Conservation (phyloP, 2,329 filamentous ascomycete species). For the Xylaria polymorpha region DNA sequence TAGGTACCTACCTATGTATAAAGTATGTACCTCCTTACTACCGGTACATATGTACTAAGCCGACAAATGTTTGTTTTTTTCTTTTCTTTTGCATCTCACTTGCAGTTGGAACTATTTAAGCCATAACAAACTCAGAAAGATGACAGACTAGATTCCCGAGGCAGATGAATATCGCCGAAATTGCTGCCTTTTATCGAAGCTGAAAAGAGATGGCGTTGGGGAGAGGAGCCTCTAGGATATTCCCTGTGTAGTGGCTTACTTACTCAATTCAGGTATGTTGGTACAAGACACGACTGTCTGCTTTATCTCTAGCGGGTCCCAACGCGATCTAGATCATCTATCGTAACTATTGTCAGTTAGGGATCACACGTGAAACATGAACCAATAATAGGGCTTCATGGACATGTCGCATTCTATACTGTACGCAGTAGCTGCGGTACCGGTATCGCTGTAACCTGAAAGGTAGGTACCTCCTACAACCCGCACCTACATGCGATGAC, state of each 20-base stretch:
- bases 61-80: no score
- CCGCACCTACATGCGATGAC: background rate
- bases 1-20: no score
- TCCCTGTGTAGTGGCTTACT: background rate
- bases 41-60: no score
- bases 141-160: background rate
- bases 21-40: no score
- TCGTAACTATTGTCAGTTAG: conserved; percentile 1
- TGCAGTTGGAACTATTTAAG: background rate
- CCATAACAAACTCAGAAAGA: background rate
- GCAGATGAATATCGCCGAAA: background rate
- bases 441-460: background rate
- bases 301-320: background rate
- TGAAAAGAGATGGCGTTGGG: background rate
- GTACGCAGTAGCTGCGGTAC: background rate
- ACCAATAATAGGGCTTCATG: conserved; percentile 15
- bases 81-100: background rate
- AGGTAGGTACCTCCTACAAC: background rate
- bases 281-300: no score
- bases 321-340: conserved; percentile 4
- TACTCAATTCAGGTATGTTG: background rate
- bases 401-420: no score
- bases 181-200: background rate
- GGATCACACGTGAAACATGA: background rate
- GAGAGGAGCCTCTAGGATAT: background rate